A percentile compares a stretch with the other conserved stretches of the same genome.
These are phyloP conservation scores for Fusarium nisikadoi DNA, from an alignment of 2,329 filamentous ascomycete genomes.

Conservation along the genomic window DNA sequence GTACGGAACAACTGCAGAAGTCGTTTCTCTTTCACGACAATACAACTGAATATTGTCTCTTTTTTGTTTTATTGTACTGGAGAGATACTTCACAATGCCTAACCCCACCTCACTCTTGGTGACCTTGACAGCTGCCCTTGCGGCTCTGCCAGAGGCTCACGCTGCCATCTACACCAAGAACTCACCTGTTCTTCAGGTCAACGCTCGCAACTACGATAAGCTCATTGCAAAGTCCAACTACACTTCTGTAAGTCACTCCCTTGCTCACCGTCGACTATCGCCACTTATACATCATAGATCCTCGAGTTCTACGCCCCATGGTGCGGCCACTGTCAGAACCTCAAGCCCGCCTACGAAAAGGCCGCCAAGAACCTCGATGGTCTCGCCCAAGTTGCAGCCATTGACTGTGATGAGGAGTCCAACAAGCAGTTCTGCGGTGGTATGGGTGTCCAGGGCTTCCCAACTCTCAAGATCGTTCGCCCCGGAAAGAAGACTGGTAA, in stretches of 20 bases:
- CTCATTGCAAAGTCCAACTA: slow-evolving; percentile 90
- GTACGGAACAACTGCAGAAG: not conserved
- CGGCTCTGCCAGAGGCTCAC: slow-evolving; percentile 71
- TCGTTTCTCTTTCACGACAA: not conserved
- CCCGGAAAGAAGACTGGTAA: slow-evolving; percentile 83
- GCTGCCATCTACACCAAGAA: slow-evolving; percentile 85
- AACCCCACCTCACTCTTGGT: slow-evolving; percentile 60
- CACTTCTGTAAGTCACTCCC: slow-evolving; percentile 76
- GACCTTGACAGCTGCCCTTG: slow-evolving; percentile 66
- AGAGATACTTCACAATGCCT: slow-evolving; percentile 58
- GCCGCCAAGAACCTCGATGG: slow-evolving; percentile 90
- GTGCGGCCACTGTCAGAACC: slow-evolving; percentile 97
- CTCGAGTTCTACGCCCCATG: slow-evolving; percentile 95
- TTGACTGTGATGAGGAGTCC: slow-evolving; percentile 92
- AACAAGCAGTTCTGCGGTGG: slow-evolving; percentile 89
- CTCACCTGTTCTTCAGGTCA: slow-evolving; percentile 87
- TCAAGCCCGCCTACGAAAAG: slow-evolving; percentile 96
- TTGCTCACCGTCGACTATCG: not conserved
- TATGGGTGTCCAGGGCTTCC: slow-evolving; percentile 93
- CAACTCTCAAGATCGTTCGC: slow-evolving; percentile 91
- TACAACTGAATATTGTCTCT: not conserved
- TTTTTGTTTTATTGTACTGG: not conserved
- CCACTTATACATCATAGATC: slow-evolving; percentile 55
- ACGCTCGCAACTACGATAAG: slow-evolving; percentile 80
- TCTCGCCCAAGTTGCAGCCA: slow-evolving; percentile 90